These are phyloP conservation scores for Trichophyton simii DNA, from an alignment of 2,329 filamentous ascomycete genomes.

Conservation along the genomic window DNA sequence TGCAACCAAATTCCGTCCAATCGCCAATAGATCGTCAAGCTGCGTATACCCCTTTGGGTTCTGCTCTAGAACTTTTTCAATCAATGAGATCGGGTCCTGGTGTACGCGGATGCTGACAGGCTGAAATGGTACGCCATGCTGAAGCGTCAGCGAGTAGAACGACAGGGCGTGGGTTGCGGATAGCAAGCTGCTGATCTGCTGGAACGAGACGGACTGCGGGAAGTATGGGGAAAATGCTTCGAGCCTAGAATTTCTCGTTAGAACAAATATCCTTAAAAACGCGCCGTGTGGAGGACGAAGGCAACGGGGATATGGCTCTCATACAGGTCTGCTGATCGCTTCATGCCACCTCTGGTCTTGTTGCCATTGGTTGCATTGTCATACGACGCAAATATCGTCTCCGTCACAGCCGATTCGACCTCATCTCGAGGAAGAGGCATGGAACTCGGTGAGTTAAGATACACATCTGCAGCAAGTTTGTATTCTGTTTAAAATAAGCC, in stretches of 20 bases:
- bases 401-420: constrained; percentile 42
- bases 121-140: constrained; percentile 53
- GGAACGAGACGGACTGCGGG: constrained; percentile 27
- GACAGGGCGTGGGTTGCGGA: constrained; percentile 52
- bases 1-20: constrained; percentile 46
- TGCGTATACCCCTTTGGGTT: constrained; percentile 51
- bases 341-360: constrained; percentile 49
- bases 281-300: neutral
- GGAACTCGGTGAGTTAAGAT: constrained; percentile 17
- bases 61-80: constrained; percentile 50
- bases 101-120: constrained; percentile 55
- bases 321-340: constrained; percentile 46
- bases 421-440: constrained; percentile 31
- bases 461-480: constrained; percentile 31
- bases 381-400: constrained; percentile 44
- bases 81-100: constrained; percentile 45
- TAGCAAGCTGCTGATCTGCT: constrained; percentile 42
- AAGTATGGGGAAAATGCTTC: constrained; percentile 34
- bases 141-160: constrained; percentile 51
- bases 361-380: constrained; percentile 57
- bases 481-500: constrained; percentile 23
- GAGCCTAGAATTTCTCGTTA: constrained; percentile 20
- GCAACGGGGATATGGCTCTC: constrained; percentile 14
- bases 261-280: neutral
- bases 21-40: constrained; percentile 50